Base-by-base conservation (phyloP, 371 early-diverging fungal genomes). In the Mucor indicus region DNA sequence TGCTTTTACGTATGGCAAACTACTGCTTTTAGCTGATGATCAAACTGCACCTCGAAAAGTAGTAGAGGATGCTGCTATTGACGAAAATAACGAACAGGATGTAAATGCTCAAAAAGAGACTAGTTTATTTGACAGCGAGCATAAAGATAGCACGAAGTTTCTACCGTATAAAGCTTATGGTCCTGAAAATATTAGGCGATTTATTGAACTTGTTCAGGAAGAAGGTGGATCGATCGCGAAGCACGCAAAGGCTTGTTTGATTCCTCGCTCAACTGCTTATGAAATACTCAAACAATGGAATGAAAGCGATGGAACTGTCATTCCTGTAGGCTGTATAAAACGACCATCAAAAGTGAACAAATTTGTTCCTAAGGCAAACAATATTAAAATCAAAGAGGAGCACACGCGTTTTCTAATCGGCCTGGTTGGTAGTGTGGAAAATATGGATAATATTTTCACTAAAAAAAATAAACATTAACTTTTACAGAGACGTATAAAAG, bases 1-100 rank as follows among this genome's bases (percentile, higher is more conserved):
- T 38, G 38, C 38, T 19, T 19, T 38, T 38, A 38, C 38, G 16
- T 38, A 38, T 38, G 38, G 38, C 38, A 38, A 38, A 38, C 20
- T 38, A 38, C 38, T 38, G 20, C 20, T 38, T 7, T 27, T 27
- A 27, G 29, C 29, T 27, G 40, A 39, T 39, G 40, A 39, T 21
- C 24, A 39, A 39, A 39, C 22, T 39, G 40, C 24, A 24, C 40
- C 40, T 39, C 40, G 40, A 39, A 39, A 27, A 5, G 11, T 27
- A 11, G 29, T 7, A 27, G 29, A 27, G 7, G 29, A 27, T 27
- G 29, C 11, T 27, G 29, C 11, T 11, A 5, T 27, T 27, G 29
- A 7, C 7, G 7, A 5, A 7, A 27, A 27, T 7, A 11, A 27
- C 29, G 29, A 27, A 27, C 7, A 7, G 5, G 29, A 27, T 5